phyloP scores from a whole-genome alignment of 1,139 yeast species.

The Yamadazyma atmosphaerica region DNA sequence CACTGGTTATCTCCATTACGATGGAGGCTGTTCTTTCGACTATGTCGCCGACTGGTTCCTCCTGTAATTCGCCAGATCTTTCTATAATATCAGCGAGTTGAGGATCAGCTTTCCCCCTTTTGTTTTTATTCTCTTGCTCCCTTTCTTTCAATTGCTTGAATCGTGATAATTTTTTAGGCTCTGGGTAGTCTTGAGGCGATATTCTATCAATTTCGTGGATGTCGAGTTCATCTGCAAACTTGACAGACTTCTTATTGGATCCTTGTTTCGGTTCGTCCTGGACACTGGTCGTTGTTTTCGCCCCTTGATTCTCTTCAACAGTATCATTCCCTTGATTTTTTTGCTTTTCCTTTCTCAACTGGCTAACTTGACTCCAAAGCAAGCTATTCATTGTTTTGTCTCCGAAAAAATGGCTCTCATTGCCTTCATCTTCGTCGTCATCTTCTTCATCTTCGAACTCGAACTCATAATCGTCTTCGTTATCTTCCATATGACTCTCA shows the following conservation, averaged over 20 bases:
- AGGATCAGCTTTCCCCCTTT: too few relatives aligned
- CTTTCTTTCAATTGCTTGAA: constrained; percentile 23
- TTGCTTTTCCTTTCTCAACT: constrained; percentile 20
- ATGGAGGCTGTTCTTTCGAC: too few relatives aligned
- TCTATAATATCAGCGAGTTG: too few relatives aligned
- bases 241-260: constrained; percentile 44
- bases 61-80: constrained; percentile 8
- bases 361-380: constrained; percentile 32
- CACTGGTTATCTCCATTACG: too few relatives aligned
- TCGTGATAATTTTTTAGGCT: constrained; percentile 33
- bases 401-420: constrained; percentile 16
- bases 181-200: constrained; percentile 35
- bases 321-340: constrained; percentile 3
- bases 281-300: not conserved
- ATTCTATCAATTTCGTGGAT: constrained; percentile 62
- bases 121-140: constrained; percentile 7
- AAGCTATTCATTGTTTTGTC: constrained; percentile 19
- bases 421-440: constrained; percentile 27
- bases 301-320: constrained; percentile 3
- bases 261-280: constrained; percentile 3
- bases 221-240: constrained; percentile 52
- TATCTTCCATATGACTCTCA: constrained; percentile 25
- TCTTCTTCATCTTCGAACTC: constrained; percentile 26
- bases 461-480: constrained; percentile 26
- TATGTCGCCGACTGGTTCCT: constrained; percentile 9